phyloP scores from a whole-genome alignment of 2,329 filamentous ascomycete genomes.

The Aspergillus udagawae region DNA sequence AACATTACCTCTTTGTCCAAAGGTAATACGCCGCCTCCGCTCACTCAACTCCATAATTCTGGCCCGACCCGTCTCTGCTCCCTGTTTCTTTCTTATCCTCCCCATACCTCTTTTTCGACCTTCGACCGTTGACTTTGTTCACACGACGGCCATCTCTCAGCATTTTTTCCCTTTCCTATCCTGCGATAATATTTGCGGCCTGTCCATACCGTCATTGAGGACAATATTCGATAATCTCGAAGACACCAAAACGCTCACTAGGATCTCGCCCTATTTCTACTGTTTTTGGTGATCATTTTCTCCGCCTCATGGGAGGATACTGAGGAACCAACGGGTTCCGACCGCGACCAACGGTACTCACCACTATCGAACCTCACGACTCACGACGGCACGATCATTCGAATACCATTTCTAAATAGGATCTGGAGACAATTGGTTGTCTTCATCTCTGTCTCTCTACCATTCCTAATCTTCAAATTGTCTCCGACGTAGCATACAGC shows the following conservation, averaged over 20 bases:
- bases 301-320: not conserved
- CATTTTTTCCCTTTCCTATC: not conserved
- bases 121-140: not conserved
- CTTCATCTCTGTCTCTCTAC: not conserved
- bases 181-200: not conserved
- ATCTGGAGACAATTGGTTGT: not conserved
- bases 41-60: not conserved
- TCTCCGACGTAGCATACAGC: slow-evolving; percentile 7
- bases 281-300: not conserved
- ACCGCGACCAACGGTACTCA: not conserved
- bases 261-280: not conserved
- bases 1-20: not conserved
- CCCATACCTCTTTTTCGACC: not conserved
- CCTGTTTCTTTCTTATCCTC: not conserved
- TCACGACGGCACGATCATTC: not conserved
- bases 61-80: not conserved
- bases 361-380: not conserved
- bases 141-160: not conserved
- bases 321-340: not conserved
- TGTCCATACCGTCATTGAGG: not conserved
- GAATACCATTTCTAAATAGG: not conserved
- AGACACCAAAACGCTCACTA: not conserved
- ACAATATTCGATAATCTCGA: not conserved
- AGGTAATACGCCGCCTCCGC: not conserved
- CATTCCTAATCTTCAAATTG: not conserved